Evolutionary conservation across 2,329 filamentous ascomycete genomes (phyloP).

Genomic region (Colletotrichum eremochloae): DNA sequence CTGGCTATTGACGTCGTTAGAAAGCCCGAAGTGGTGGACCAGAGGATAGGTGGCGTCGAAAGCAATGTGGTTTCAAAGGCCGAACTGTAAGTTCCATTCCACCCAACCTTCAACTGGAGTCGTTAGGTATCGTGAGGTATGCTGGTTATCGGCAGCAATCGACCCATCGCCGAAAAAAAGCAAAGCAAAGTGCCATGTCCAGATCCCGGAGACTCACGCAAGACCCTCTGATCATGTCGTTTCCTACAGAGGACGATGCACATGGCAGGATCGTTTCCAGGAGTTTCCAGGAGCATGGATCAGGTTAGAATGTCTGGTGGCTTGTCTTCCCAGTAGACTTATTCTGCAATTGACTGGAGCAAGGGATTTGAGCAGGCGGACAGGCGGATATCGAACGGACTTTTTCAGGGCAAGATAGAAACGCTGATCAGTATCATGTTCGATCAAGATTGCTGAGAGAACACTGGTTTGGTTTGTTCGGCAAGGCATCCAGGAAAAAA

Average conservation of each 20-base stretch:
- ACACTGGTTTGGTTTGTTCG: neutral
- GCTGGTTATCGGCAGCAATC: neutral
- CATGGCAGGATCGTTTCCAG: neutral
- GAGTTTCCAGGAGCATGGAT: neutral
- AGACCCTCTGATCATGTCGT: neutral
- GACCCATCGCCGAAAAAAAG: neutral
- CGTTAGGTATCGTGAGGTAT: neutral
- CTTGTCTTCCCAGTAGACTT: constrained; percentile 14
- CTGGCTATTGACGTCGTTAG: constrained; percentile 4
- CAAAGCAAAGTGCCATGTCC: neutral
- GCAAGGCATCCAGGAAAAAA: neutral
- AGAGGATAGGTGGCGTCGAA: neutral
- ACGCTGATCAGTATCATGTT: neutral
- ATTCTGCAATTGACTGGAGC: neutral
- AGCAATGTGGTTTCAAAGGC: neutral
- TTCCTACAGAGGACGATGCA: neutral
- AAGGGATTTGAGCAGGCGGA: neutral
- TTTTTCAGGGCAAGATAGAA: neutral
- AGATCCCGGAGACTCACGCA: neutral
- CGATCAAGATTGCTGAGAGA: constrained; percentile 6
- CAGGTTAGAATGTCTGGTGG: neutral
- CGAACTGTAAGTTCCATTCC: neutral
- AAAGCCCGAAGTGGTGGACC: neutral
- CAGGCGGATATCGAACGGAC: neutral
- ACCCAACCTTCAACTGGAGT: neutral